Evolutionary conservation across 345 rosid genomes (phyloP), one percentile per base, ranked within the genome.

Genomic region (Salix koriyanagi): DNA sequence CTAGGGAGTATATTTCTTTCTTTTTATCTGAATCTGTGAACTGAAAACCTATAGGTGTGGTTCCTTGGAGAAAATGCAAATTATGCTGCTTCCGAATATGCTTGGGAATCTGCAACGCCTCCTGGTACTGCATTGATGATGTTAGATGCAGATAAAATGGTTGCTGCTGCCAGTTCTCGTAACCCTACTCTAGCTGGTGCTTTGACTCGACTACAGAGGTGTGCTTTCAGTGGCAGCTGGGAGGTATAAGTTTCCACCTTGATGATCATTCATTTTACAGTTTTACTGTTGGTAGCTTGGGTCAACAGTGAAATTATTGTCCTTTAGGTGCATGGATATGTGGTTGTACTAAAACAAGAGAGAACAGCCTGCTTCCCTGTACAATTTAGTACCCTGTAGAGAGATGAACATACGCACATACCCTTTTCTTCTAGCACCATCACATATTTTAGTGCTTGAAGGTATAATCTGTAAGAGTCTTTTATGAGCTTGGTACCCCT

Each of bases 51-150:
- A 23, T 88, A 93, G 99, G 99, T 96, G 58, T 96, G 99, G 99
- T 96, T 96, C 87, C 97, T 96, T 70, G 99, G 99, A 79, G 99
- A 96, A 89, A 96, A 96, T 90, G 99, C 99, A 78, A 96, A 96
- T 83, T 96, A 96, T 75, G 99, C 99, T 76, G 99, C 99, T 79
- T 96, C 99, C 39, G 99, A 96, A 85, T 96, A 96, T 83, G 98
- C 99, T 76, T 96, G 99, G 99, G 97, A 96, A 84, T 96, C 99
- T 65, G 94, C 99, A 76, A 96, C 99, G 50, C 99, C 99, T 79
- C 99, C 99, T n/a, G 99, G 99, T 67, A 96, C 99, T 83, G 99
- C 99, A 78, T 86, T 96, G 84, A 96, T 96, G 99, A 88, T 96
- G 97, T 85, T 96, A 80, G 99, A 96, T 90, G 93, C 97, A 13